Percentiles rank a stretch among this genome's conserved stretches.
phyloP scores from a whole-genome alignment of 2,329 filamentous ascomycete genomes.

The Dothideomycetidae sp. region DNA sequence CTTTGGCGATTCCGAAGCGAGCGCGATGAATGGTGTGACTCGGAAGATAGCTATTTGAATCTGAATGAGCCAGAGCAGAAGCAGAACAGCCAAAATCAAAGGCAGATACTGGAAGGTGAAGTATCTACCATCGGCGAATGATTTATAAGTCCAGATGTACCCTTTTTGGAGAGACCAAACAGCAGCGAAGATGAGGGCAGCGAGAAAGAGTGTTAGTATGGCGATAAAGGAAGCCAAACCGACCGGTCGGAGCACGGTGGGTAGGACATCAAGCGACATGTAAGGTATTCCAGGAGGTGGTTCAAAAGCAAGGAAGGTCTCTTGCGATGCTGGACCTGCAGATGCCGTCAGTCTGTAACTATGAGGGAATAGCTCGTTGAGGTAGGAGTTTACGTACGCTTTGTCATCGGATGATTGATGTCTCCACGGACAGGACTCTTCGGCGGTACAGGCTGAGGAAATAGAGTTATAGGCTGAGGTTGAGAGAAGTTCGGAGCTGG shows the following conservation, averaged over 20 bases:
- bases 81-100: slow-evolving; percentile 54
- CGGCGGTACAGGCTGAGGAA: slow-evolving; percentile 3
- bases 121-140: slow-evolving; percentile 59
- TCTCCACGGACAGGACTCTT: slow-evolving; percentile 2
- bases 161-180: slow-evolving; percentile 48
- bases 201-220: slow-evolving; percentile 55
- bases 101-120: slow-evolving; percentile 80
- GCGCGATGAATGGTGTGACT: slow-evolving; percentile 61
- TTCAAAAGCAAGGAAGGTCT: slow-evolving; percentile 22
- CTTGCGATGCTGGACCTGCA: slow-evolving; percentile 9
- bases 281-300: slow-evolving; percentile 17
- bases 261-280: slow-evolving; percentile 49
- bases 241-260: slow-evolving; percentile 52
- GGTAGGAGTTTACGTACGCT: slow-evolving; percentile 7
- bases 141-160: slow-evolving; percentile 54
- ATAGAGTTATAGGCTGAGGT: no score
- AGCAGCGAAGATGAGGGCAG: slow-evolving; percentile 57
- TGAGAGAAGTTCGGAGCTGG: no score
- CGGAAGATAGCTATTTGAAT: slow-evolving; percentile 62
- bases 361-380: slow-evolving; percentile 4
- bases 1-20: slow-evolving; percentile 50
- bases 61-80: slow-evolving; percentile 65
- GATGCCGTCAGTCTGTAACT: slow-evolving; percentile 7
- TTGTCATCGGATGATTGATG: slow-evolving; percentile 2
- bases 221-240: slow-evolving; percentile 48